Base-by-base conservation (phyloP, 2,329 filamentous ascomycete genomes). In the Diaporthe vaccinii region DNA sequence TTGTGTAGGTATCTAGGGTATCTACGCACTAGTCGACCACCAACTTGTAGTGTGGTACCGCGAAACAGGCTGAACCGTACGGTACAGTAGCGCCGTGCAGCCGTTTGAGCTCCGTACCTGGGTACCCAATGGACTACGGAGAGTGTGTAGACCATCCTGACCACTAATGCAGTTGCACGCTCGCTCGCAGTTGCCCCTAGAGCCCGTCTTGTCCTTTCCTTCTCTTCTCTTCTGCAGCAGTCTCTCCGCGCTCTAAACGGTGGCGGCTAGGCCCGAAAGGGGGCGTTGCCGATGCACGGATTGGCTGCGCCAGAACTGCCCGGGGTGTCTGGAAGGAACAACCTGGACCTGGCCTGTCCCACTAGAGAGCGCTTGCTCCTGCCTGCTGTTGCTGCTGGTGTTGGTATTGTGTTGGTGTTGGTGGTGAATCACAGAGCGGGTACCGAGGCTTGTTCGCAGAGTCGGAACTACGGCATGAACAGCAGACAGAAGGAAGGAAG, bases 41-140 rank as follows among this genome's bases (percentile, higher is more conserved):
- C 36, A 14, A 12, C 36, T 41, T 39, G 58, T 62, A 62, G 14
- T 44, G 55, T 22, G 55, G 55, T 58, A 58, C 31, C 20, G 20
- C 55, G 17, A 20, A 12, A 58, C 22, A 36, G 55, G 8, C 20
- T 15, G 55, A 25, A 22, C 28, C 9, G 36, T 9, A 34, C 14
- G n/a, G 39, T 31, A 46, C 61, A 67, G 62, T 51, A 68, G 62
- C 44, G 62, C 28, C 62, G 22, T 36, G 28, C n/a, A 31, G 31
- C 28, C 44, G 62, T 68, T 31, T 65, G 59, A 65, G 9, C 59
- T 46, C n/a, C 25, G 59, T 44, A 62, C 25, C 59, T 41, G 36
- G 34, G 22, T 15, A 39, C 57, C 57, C 31, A 59, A 58, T 34
- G 17, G 55, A 12, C 53, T 34, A 20, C 44, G 17, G 20, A 20